Conservation (phyloP, 1,139 yeast genomes). For the Scheffersomyces stambukii region DNA sequence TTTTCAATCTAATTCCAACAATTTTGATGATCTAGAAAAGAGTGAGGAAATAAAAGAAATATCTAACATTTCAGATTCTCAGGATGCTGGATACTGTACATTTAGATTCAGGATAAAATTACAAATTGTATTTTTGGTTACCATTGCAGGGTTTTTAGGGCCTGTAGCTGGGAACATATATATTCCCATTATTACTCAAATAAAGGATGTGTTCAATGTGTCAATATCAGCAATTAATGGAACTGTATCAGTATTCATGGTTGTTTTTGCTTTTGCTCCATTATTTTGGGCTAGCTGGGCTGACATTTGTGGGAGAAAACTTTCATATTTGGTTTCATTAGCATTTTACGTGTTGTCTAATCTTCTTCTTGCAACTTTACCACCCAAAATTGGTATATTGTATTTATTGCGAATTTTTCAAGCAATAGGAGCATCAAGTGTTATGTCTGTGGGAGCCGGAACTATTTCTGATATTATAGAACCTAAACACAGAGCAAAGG, state of each 20-base stretch:
- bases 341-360: constrained; percentile 43
- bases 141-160: constrained; percentile 52
- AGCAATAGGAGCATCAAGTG: constrained; percentile 54
- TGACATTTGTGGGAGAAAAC: constrained; percentile 55
- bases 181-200: constrained; percentile 50
- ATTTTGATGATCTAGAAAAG: no score
- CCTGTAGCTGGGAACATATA: constrained; percentile 60
- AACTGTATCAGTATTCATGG: constrained; percentile 60
- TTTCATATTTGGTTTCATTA: constrained; percentile 44
- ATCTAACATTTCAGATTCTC: no score
- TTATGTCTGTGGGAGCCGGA: constrained; percentile 55
- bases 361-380: constrained; percentile 44
- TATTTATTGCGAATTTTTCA: constrained; percentile 44
- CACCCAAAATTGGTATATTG: constrained; percentile 42
- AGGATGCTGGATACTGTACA: constrained; percentile 2
- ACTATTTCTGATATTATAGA: constrained; percentile 49
- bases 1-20: no score
- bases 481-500: constrained; percentile 46
- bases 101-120: constrained; percentile 12
- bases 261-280: constrained; percentile 51
- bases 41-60: no score
- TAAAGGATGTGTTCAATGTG: constrained; percentile 37
- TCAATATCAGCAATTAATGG: constrained; percentile 49
- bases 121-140: constrained; percentile 31
- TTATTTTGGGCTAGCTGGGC: constrained; percentile 55